Evolutionary conservation across 441 rosid species (phyloP), one percentile per base, ranked within the genome.

Genomic region (Adansonia rubrostipa): DNA sequence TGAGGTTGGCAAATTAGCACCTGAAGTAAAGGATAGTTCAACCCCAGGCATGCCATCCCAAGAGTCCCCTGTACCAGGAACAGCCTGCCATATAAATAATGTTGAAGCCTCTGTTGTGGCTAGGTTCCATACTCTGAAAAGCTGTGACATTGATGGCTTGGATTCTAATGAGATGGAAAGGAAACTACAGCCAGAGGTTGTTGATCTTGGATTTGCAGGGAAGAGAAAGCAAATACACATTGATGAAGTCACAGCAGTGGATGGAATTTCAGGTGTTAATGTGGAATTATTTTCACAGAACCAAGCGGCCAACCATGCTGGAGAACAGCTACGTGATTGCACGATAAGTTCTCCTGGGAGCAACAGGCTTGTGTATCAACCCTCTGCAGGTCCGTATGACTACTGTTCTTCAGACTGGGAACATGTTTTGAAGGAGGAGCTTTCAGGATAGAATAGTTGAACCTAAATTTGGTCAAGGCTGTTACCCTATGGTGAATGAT

Each of bases 341-440:
- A 17, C 44, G 17, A 28, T 57, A 57, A 69, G 65, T 9, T 65
- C 84, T 65, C 78, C 15, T 13, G 9, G 47, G 28, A 65, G n/a
- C 0, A 75, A 36, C 69, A 51, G 33, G 73, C 17, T 5, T 0
- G 80, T 66, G 36, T 77, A 83, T 81, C 82, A 76, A 17, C 58
- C 80, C 56, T 44, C 48, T 40, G 81, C 80, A 44, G 57, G 84
- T 1, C 63, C 82, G 74, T 75, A 78, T 14, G 92, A 90, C 47
- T 80, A 83, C 72, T 84, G 83, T 28, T 79, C 88, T 53, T 88
- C 92, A 2, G 97, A 92, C 24, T 94, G 96, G 96, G 97, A 94
- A 75, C 92, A 88, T 82, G 89, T 92, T 20, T 70, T 71, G 80
- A 84, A 85, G 80, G 93, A 92, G 82, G 91, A 89, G 60, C 79